Evolutionary conservation across 1,139 yeast species (phyloP).

Genomic region (Saccharomycopsis crataegensis): DNA sequence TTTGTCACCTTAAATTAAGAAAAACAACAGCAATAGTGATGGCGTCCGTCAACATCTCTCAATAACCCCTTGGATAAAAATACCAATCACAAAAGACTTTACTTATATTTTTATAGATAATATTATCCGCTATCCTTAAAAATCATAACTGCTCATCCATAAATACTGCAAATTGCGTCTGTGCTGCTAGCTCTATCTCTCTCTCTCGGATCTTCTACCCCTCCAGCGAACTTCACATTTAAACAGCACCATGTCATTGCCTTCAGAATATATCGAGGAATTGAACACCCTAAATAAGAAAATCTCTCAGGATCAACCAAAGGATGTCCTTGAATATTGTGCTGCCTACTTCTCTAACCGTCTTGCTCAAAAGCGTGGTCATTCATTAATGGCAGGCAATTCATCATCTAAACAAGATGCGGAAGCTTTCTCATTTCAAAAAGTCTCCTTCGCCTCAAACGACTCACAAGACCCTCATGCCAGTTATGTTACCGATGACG

Average conservation of each 20-base stretch:
- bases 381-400: too few species aligned
- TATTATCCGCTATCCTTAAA: too few species aligned
- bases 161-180: background rate
- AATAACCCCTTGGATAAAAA: too few species aligned
- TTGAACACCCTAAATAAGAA: constrained; percentile 58
- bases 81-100: too few species aligned
- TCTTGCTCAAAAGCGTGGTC: constrained; percentile 25
- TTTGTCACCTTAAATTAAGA: background rate
- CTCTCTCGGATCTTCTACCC: background rate
- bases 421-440: background rate
- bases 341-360: constrained; percentile 61
- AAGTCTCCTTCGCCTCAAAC: background rate
- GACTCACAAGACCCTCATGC: background rate
- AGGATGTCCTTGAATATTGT: constrained; percentile 66
- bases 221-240: background rate
- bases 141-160: too few species aligned
- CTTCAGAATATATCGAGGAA: constrained; percentile 41
- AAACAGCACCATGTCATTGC: constrained; percentile 27
- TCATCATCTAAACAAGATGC: background rate
- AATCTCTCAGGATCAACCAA: constrained; percentile 54
- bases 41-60: too few species aligned
- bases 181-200: background rate
- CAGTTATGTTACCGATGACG: background rate
- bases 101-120: too few species aligned
- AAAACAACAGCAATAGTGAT: background rate